Evolutionary conservation across 2,329 filamentous ascomycete genomes (phyloP), one percentile per base, ranked within the genome.

Genomic region (Lachnellula cervina): DNA sequence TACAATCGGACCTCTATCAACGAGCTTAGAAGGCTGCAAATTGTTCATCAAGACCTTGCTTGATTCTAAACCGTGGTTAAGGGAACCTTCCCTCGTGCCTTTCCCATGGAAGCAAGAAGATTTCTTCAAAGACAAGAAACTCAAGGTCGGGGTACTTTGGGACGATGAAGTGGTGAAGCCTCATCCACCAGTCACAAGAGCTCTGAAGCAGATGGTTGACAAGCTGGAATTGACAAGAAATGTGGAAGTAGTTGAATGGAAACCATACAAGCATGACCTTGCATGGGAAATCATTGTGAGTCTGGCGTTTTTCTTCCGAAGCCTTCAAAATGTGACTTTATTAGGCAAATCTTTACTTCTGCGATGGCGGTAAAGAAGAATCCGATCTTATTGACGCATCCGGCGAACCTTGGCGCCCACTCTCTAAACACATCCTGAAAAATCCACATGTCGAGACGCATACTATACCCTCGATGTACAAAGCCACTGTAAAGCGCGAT

Each of bases 141-240:
- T 87, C 5, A 83, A 80, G 62, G 73, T 89, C n/a, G 86, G 77
- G 0, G 75, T 84, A 1, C 70, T 85, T 46, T 78, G 79, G 74
- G 75, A 81, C 68, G 83, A 87, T 56, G 80, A 77, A 0, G 74
- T 86, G 11, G 80, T 86, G 0, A 77, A 74, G 60, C 81, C 81
- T 1, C 82, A 84, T 56, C 83, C 83, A 0, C 83, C 83, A 0
- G 75, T 86, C 38, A 71, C 71, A 0, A 71, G 84, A 42, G 84
- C 83, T 1, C 64, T 89, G 40, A 72, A 74, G 51, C 76, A 81
- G 51, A 75, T 82, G 0, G 78, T 78, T 0, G 74, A 76, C 13
- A 79, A 79, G 66, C 61, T 87, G 55, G 73, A 68, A 34, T 53
- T 71, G 63, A 60, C 70, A 58, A 56, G 72, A 57, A 73, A 77